These are phyloP conservation scores for Lodderomyces oxycetoniae DNA, from an alignment of 1,139 yeast species.

Conservation along the genomic window DNA sequence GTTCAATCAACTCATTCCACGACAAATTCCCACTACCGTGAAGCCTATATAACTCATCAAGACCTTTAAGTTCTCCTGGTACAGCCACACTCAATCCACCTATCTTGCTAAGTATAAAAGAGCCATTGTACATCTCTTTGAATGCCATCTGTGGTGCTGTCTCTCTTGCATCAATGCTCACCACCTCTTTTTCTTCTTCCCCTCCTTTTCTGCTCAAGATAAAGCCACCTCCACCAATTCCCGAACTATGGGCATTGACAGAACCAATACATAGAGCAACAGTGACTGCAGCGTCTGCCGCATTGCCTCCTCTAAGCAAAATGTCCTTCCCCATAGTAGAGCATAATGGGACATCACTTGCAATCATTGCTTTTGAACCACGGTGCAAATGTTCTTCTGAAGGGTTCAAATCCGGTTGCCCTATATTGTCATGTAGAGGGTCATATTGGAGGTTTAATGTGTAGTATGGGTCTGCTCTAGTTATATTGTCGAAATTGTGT, in stretches of 20 bases:
- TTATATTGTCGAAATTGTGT: too few relatives aligned
- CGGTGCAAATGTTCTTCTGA: slow-evolving; percentile 23
- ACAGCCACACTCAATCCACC: slow-evolving; percentile 86
- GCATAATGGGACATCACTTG: slow-evolving; percentile 70
- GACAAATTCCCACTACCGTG: slow-evolving; percentile 69
- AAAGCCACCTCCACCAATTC: slow-evolving; percentile 91
- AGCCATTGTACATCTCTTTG: slow-evolving; percentile 54
- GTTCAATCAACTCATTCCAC: slow-evolving; percentile 74
- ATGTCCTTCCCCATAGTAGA: slow-evolving; percentile 64
- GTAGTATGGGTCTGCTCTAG: slow-evolving; percentile 11
- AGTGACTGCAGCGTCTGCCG: slow-evolving; percentile 92
- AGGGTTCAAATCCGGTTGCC: slow-evolving; percentile 35
- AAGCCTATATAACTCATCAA: slow-evolving; percentile 51
- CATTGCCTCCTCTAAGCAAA: slow-evolving; percentile 53
- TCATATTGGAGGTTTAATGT: slow-evolving; percentile 9
- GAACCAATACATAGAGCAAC: slow-evolving; percentile 87
- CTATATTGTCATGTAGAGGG: slow-evolving; percentile 18
- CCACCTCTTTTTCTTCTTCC: slow-evolving; percentile 31
- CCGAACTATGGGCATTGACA: slow-evolving; percentile 76
- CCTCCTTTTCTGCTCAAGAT: slow-evolving; percentile 41
- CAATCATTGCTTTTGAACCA: slow-evolving; percentile 59
- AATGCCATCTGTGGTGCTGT: slow-evolving; percentile 66
- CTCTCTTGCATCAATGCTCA: slow-evolving; percentile 84
- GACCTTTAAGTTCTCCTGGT: slow-evolving; percentile 88
- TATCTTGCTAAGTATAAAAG: slow-evolving; percentile 44